Percentiles rank a stretch among this genome's conserved stretches.
These are phyloP conservation scores for Didymella arachidicola DNA, from an alignment of 2,329 filamentous ascomycete species.

Conservation along the genomic window DNA sequence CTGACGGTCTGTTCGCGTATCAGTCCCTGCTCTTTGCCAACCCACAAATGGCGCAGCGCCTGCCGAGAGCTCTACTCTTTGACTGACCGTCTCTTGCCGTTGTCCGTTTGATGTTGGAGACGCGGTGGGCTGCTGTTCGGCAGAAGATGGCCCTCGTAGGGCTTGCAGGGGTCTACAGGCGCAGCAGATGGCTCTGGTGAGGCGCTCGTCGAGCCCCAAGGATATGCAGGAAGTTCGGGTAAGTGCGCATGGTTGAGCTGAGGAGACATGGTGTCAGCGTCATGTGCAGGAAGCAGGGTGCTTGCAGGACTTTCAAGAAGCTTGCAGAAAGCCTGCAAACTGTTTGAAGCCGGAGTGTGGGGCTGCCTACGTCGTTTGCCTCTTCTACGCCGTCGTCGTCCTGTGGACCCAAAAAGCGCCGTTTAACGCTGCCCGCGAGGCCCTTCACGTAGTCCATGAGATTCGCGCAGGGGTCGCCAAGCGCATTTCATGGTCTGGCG, in stretches of 20 bases:
- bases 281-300: neutral
- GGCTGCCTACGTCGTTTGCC: conserved; percentile 22
- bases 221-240: neutral
- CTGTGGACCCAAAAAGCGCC: conserved; percentile 7
- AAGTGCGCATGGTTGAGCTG: conserved; percentile 33
- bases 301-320: neutral
- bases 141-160: neutral
- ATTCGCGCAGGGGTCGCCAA: neutral
- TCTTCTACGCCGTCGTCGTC: conserved; percentile 8
- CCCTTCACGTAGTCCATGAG: conserved; percentile 6
- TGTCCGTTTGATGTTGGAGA: neutral
- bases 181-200: neutral
- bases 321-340: neutral
- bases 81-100: conserved; percentile 13
- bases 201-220: neutral
- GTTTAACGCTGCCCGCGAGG: neutral
- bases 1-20: conserved; percentile 21
- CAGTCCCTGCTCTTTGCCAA: conserved; percentile 17
- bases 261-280: conserved; percentile 30
- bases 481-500: neutral
- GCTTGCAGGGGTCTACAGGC: neutral
- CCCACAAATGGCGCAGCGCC: neutral
- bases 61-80: conserved; percentile 2
- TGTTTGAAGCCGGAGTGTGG: neutral
- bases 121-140: neutral